A percentile compares a stretch with the other conserved stretches of the same genome.
These are phyloP conservation scores for Macrolepiota fuliginosa DNA, from an alignment of 768 basidiomycete genomes.

Conservation along the genomic window DNA sequence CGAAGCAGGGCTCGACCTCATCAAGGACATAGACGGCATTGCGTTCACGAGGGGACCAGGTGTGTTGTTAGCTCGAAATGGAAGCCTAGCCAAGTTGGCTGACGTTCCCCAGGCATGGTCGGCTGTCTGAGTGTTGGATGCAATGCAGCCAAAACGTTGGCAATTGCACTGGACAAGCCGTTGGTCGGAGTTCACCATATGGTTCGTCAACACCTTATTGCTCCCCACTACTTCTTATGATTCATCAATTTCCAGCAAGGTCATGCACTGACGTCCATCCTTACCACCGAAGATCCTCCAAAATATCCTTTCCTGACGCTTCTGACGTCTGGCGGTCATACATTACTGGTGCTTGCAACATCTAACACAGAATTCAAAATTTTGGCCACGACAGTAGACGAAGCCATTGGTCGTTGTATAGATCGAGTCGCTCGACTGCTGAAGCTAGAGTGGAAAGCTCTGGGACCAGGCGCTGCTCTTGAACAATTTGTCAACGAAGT, in stretches of 20 bases:
- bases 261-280: constrained; percentile 79
- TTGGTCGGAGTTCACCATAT: constrained; percentile 94
- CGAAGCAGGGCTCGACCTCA: constrained; percentile 54
- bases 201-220: constrained; percentile 43
- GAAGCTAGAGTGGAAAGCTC: constrained; percentile 55
- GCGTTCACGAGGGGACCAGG: constrained; percentile 91
- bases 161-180: constrained; percentile 74
- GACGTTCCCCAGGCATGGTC: constrained; percentile 52
- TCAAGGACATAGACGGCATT: constrained; percentile 75
- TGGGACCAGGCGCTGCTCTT: constrained; percentile 78
- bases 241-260: constrained; percentile 64
- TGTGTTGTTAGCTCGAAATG: constrained; percentile 22
- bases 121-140: constrained; percentile 79
- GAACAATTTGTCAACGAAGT: constrained; percentile 61
- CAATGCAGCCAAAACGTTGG: constrained; percentile 83
- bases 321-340: constrained; percentile 93
- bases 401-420: constrained; percentile 74
- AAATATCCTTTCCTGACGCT: constrained; percentile 85
- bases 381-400: constrained; percentile 73
- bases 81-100: constrained; percentile 10
- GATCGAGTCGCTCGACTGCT: constrained; percentile 82
- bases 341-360: constrained; percentile 75
- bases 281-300: constrained; percentile 53
- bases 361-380: constrained; percentile 59
- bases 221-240: neutral